These are phyloP conservation scores for Tephrocybe sp. DNA, from an alignment of 768 basidiomycete genomes.

Conservation along the genomic window DNA sequence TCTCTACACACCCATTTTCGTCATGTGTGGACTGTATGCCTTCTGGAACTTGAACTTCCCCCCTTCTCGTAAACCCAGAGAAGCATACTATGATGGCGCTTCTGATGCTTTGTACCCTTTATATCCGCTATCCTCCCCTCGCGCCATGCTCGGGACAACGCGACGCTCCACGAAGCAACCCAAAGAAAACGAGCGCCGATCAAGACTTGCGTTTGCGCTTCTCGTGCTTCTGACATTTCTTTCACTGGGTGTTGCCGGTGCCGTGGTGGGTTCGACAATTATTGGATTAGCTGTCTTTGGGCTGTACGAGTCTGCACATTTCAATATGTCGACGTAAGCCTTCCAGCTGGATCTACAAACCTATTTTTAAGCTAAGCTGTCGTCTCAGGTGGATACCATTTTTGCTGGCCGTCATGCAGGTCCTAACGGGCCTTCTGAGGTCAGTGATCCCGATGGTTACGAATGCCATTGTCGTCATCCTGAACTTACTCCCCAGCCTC, in stretches of 20 bases:
- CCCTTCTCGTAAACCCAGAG: constrained; percentile 23
- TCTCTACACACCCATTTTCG: constrained; percentile 49
- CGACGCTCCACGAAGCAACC: constrained; percentile 11
- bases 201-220: constrained; percentile 44
- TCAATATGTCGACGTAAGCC: constrained; percentile 51
- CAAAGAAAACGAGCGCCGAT: constrained; percentile 38
- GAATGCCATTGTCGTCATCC: background rate
- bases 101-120: constrained; percentile 10
- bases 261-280: constrained; percentile 45
- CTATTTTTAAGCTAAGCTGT: constrained; percentile 2
- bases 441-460: too few relatives aligned
- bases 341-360: background rate
- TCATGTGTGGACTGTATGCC: constrained; percentile 46
- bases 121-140: constrained; percentile 12
- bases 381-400: constrained; percentile 44
- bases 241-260: constrained; percentile 39
- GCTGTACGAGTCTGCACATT: constrained; percentile 41
- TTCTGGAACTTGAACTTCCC: constrained; percentile 53
- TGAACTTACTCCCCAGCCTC: constrained; percentile 24
- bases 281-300: constrained; percentile 44
- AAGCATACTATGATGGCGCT: constrained; percentile 7
- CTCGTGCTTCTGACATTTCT: constrained; percentile 44
- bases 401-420: constrained; percentile 40
- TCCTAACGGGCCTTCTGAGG: constrained; percentile 42
- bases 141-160: background rate